Base-by-base conservation (phyloP, 176 grass and related monocot species). In the Oropetium thomaeum region DNA sequence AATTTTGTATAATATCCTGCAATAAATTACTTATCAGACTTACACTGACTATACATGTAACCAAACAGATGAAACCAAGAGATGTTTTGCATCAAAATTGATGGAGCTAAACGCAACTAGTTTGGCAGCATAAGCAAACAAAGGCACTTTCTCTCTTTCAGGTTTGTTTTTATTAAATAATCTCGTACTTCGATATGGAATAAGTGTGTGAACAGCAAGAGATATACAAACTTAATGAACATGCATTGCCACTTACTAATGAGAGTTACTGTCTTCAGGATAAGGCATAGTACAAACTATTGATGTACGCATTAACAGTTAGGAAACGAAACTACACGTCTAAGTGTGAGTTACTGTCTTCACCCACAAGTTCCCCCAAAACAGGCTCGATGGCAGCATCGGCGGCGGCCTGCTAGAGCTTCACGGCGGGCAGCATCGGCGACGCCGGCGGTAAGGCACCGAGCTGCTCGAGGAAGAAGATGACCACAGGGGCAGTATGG, bases 1-100 rank as follows among this genome's bases (percentile, higher is more conserved):
- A 85, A 61, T 96, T 90, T 77, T 70, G 79, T 53, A 83, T 72
- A 61, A 92, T 88, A 40, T 80, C 92, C 96, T 99, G 92, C 60
- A 87, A 87, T 7, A 62, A 55, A 70, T 28, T 38, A 39, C 16
- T 78, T 31, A 41, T 87, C 72, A 82, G 60, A 49, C 7, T 41
- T n/a, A n/a, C 28, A 77, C 8, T 28, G 28, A 87, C 45, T 26
- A 76, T 52, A 58, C 23, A 72, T 82, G 73, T 26, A 76, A 65
- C 0, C 13, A 42, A 59, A 38, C 16, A 68, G 19, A 79, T 85
- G 51, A 26, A 68, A 26, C 13, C 8, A 20, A 81, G 15, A 54
- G 26, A 45, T 54, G 33, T 20, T 84, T 65, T 69, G 19, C 33
- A 45, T 62, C 61, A 10, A 69, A 75, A 42, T 39, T 74, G 41